A percentile compares a stretch with the other conserved stretches of the same genome.
phyloP scores from a whole-genome alignment of 305 asterid genomes.

The Rubia balearica region DNA sequence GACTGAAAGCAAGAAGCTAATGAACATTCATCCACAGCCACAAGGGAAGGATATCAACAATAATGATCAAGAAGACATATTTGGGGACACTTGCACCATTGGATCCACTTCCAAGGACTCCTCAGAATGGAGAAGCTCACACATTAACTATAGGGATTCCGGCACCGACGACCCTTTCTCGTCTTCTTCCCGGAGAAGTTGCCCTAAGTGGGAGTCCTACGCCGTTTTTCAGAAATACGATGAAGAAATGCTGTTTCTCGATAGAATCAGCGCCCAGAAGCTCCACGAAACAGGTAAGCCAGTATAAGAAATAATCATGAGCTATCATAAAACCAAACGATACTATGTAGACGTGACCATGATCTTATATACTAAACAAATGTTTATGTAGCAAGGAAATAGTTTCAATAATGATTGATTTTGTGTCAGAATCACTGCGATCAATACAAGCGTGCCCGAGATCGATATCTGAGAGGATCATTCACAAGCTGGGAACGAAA shows the following conservation, averaged over 20 bases:
- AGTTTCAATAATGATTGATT: too few relatives aligned
- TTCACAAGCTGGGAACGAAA: slow-evolving; percentile 35
- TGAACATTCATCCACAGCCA: slow-evolving; percentile 24
- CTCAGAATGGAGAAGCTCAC: slow-evolving; percentile 84
- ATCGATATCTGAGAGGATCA: slow-evolving; percentile 77
- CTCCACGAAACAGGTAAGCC: slow-evolving; percentile 75
- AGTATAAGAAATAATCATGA: too few relatives aligned
- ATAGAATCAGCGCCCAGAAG: slow-evolving; percentile 64
- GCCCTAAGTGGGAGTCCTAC: slow-evolving; percentile 96
- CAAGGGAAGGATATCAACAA: slow-evolving; percentile 21
- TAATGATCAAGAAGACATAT: slow-evolving; percentile 36
- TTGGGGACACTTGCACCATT: slow-evolving; percentile 61
- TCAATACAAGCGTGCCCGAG: slow-evolving; percentile 79
- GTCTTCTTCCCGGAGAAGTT: slow-evolving; percentile 80
- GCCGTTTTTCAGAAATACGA: slow-evolving; percentile 85
- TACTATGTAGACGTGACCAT: too few relatives aligned
- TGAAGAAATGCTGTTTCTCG: slow-evolving; percentile 85
- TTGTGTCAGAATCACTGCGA: slow-evolving; percentile 55
- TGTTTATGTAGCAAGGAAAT: too few relatives aligned
- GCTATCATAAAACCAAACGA: too few relatives aligned
- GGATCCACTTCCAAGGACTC: slow-evolving; percentile 94
- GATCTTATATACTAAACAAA: too few relatives aligned
- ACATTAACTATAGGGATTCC: slow-evolving; percentile 38
- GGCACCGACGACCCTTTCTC: slow-evolving; percentile 88
- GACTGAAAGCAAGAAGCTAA: slow-evolving; percentile 42